Evolutionary conservation across 768 basidiomycete species (phyloP), one percentile per base, ranked within the genome.

Genomic region (Tremella fuciformis): DNA sequence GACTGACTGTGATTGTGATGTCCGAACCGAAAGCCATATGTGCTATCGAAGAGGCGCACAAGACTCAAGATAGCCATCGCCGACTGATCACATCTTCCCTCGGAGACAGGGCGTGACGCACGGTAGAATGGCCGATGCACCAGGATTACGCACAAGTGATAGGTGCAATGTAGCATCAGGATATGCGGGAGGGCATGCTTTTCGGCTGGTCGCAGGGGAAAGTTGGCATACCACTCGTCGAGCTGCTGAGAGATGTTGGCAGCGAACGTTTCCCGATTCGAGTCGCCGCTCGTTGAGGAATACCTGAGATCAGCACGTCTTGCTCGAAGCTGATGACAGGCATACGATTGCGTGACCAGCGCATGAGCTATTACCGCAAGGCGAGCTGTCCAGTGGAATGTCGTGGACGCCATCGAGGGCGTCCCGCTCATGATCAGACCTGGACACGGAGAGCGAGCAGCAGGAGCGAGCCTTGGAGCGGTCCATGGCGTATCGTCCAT

Each of bases 1-100:
- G 6, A 63, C 58, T 57, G 34, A 63, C 62, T 63, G 9, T 59
- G 39, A 26, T 58, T 63, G 38, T 63, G 62, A 34, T 63, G 62
- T 11, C 47, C 52, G 37, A 50, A 54, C 13, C 55, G 40, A 6
- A 59, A 56, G 13, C 53, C 53, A 44, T 63, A 58, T 9, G 42
- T 56, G 6, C 39, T 37, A 19, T 63, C 58, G n/a, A 59, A 53
- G 8, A 55, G 22, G 47, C 56, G n/a, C 9, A 42, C 37, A 25
- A 38, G 40, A 24, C 34, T 37, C 26, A 63, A 25, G 15, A 63
- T 63, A 8, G 47, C 34, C 37, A 52, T 24, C 6, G 62, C 62
- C 9, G 58, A 53, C 18, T 44, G 53, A 49, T 63, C 58, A 44
- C 62, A 63, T 42, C 55, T 63, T 21, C 39, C 40, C 3, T 49